These are phyloP conservation scores for Nymphaea colorata DNA, from an alignment of 164 flowering plant genomes.

Conservation along the genomic window DNA sequence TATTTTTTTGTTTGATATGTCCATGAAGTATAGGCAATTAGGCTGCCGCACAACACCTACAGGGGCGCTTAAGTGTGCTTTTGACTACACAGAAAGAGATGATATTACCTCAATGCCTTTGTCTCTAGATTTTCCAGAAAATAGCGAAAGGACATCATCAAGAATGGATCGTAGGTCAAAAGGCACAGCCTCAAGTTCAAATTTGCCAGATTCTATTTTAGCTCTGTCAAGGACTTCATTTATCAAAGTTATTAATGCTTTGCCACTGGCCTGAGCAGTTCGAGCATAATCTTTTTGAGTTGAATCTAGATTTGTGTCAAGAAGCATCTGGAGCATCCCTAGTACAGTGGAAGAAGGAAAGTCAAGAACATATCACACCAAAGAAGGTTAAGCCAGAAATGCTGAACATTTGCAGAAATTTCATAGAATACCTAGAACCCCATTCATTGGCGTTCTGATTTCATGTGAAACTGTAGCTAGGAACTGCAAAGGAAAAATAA, in stretches of 20 bases:
- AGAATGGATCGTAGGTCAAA: constrained; percentile 62
- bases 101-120: constrained; percentile 72
- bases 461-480: constrained; percentile 97
- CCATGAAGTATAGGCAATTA: too few species aligned
- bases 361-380: not conserved
- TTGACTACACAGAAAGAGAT: not conserved
- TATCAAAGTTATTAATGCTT: constrained; percentile 68
- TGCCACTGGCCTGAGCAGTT: constrained; percentile 90
- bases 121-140: constrained; percentile 73
- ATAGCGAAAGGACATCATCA: constrained; percentile 83
- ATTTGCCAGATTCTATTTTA: constrained; percentile 88
- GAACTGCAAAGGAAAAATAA: constrained; percentile 41
- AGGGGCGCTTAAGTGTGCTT: too few species aligned
- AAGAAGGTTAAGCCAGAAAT: not conserved
- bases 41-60: too few species aligned
- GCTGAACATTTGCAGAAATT: not conserved
- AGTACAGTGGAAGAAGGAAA: constrained; percentile 7
- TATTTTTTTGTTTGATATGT: too few species aligned
- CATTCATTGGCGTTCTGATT: constrained; percentile 97
- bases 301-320: constrained; percentile 68
- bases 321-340: constrained; percentile 87
- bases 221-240: constrained; percentile 95
- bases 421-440: constrained; percentile 10
- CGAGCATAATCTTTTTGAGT: constrained; percentile 74
- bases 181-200: constrained; percentile 74